Evolutionary conservation across 768 basidiomycete species (phyloP).

Genomic region (Polyporus arcularius): DNA sequence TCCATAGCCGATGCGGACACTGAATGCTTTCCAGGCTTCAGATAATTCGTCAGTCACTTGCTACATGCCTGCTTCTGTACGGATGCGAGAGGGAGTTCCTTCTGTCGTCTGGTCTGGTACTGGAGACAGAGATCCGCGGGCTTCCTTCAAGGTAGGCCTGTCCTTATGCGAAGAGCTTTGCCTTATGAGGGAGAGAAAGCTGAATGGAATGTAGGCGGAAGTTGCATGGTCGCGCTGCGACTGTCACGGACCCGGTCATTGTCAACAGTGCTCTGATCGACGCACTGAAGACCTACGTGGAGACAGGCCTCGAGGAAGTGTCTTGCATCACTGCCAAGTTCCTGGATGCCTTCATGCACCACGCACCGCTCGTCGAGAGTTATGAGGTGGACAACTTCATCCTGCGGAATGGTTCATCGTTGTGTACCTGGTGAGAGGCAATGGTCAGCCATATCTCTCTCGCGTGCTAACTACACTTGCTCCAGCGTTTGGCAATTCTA

Average conservation of each 20-base stretch:
- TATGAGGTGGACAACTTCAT: constrained; percentile 78
- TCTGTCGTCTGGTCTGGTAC: constrained; percentile 46
- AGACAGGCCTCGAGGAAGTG: constrained; percentile 49
- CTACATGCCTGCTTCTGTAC: constrained; percentile 61
- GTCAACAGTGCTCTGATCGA: constrained; percentile 58
- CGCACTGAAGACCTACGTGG: constrained; percentile 53
- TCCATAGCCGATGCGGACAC: not conserved
- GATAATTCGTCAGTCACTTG: constrained; percentile 61
- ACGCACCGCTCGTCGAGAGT: constrained; percentile 60
- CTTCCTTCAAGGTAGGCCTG: constrained; percentile 58
- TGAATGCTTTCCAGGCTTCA: constrained; percentile 2
- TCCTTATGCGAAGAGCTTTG: not conserved
- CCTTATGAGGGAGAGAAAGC: too few species aligned
- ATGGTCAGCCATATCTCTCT: not conserved
- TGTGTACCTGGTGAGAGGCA: constrained; percentile 59
- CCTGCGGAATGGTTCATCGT: constrained; percentile 55
- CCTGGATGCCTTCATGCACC: constrained; percentile 56
- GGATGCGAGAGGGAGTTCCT: constrained; percentile 62
- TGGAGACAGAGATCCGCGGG: constrained; percentile 45
- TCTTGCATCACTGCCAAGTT: constrained; percentile 61
- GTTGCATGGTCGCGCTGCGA: constrained; percentile 41
- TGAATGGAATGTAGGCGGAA: constrained; percentile 44
- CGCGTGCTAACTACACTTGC: not conserved
- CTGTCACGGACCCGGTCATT: constrained; percentile 58
- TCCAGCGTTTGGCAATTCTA: constrained; percentile 71